These are phyloP conservation scores for Cordyceps tenuipes DNA, from an alignment of 2,329 filamentous ascomycete genomes.

Conservation along the genomic window DNA sequence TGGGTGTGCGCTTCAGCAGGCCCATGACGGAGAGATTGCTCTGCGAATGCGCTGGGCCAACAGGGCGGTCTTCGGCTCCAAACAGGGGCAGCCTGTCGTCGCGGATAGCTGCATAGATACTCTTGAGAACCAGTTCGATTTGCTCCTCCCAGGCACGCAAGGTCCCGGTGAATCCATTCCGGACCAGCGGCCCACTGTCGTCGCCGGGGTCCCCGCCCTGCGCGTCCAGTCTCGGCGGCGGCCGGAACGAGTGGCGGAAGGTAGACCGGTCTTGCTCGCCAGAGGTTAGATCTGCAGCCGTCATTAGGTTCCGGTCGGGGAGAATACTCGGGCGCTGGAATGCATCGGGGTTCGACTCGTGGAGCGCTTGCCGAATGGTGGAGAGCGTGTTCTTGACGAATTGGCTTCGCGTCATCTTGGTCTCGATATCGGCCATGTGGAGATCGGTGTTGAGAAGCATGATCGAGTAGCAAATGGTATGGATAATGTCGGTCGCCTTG, in stretches of 20 bases:
- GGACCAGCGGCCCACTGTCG: conserved; percentile 69
- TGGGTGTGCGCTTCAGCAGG: conserved; percentile 77
- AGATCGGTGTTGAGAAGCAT: conserved; percentile 93
- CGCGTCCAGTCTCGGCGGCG: conserved; percentile 39
- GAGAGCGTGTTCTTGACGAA: conserved; percentile 96
- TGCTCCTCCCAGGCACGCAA: conserved; percentile 80
- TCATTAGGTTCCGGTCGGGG: conserved; percentile 31
- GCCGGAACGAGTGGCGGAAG: conserved; percentile 43
- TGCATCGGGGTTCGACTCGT: conserved; percentile 61
- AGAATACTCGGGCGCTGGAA: conserved; percentile 53
- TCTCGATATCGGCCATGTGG: conserved; percentile 88
- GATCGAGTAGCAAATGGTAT: conserved; percentile 94
- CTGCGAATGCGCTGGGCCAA: conserved; percentile 33
- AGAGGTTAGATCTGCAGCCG: conserved; percentile 26
- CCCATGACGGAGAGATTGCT: conserved; percentile 65
- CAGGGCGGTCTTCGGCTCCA: conserved; percentile 46
- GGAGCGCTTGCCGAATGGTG: conserved; percentile 69
- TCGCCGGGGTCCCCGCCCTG: conserved; percentile 35
- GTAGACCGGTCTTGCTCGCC: conserved; percentile 31
- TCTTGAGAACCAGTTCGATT: conserved; percentile 82
- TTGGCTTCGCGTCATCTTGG: conserved; percentile 90
- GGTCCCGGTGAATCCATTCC: conserved; percentile 63
- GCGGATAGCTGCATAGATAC: conserved; percentile 84
- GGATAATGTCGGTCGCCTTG: conserved; percentile 83
- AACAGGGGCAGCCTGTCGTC: conserved; percentile 81